Evolutionary conservation across 2,329 filamentous ascomycete species (phyloP), one percentile per base, ranked within the genome.

Genomic region (Penicillium sp.): DNA sequence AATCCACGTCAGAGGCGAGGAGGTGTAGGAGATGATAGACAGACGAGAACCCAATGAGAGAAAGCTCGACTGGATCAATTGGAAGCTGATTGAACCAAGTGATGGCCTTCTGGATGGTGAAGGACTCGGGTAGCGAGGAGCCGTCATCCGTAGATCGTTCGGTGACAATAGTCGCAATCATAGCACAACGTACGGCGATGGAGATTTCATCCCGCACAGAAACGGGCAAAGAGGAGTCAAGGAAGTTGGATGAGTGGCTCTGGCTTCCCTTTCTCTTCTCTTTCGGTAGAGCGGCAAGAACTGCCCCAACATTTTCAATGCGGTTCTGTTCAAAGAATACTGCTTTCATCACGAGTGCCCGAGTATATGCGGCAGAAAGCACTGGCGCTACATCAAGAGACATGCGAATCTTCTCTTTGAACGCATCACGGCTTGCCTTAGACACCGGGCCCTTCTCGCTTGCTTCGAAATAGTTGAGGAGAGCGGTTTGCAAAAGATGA

Each of bases 381-480:
- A 88, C 85, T 1, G 93, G 93, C 0, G 92, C 90, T 8, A 86
- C 83, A 56, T 83, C 82, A 59, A 90, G 80, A 2, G 92, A 90
- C 34, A 90, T 79, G 1, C 85, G 80, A 32, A 96, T 79, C 54
- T 85, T 79, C 35, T 76, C 70, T 52, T 79, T 76, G 58, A 84
- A 78, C 53, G 53, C 64, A 51, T 66, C 68, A 35, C 78, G 75
- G 37, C 71, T 72, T 32, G 73, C 69, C 52, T 73, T 72, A n/a
- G 69, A 75, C 11, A 73, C 70, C 3, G 73, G 70, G 18, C 77
- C 75, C 11, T 81, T 78, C 56, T 82, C 81, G 32, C 79, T 73
- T 14, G 77, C 75, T 40, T 83, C 81, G 34, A 95, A 79, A 35
- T 83, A 86, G 16, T 79, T 79, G 13, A 85, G 78, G 29, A 97